Conservation (phyloP, 2,329 filamentous ascomycete genomes). For the Mycosphaerelloides madeirae region DNA sequence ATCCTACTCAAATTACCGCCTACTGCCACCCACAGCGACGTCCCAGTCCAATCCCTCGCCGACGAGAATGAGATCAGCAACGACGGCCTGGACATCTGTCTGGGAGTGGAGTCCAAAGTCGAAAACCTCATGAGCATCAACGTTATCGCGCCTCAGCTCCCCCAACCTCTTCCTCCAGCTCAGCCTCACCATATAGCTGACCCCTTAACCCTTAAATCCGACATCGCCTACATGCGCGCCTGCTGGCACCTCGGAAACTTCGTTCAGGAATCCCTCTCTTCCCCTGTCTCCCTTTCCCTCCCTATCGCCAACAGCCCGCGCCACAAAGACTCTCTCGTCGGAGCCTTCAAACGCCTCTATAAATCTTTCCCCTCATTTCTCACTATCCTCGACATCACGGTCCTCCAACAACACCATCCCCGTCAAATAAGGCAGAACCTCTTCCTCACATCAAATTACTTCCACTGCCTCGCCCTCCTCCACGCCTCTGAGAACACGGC, state of each 20-base stretch:
- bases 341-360: conserved; percentile 66
- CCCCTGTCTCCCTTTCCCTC: conserved; percentile 66
- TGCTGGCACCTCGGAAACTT: conserved; percentile 76
- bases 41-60: conserved; percentile 66
- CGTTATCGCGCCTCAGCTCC: conserved; percentile 42
- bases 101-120: conserved; percentile 37
- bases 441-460: conserved; percentile 77
- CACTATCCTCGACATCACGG: conserved; percentile 61
- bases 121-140: conserved; percentile 50
- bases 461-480: conserved; percentile 75
- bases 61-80: conserved; percentile 54
- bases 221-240: conserved; percentile 59
- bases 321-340: conserved; percentile 65
- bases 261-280: conserved; percentile 72
- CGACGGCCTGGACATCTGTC: conserved; percentile 58
- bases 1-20: conserved; percentile 73
- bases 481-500: conserved; percentile 65
- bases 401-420: conserved; percentile 58
- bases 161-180: conserved; percentile 27
- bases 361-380: conserved; percentile 68
- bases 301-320: conserved; percentile 65
- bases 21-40: conserved; percentile 73
- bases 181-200: conserved; percentile 33
- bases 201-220: conserved; percentile 28
- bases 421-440: conserved; percentile 68